Conservation (phyloP, 2,329 filamentous ascomycete species). For the Tolypocladium endophyticum region DNA sequence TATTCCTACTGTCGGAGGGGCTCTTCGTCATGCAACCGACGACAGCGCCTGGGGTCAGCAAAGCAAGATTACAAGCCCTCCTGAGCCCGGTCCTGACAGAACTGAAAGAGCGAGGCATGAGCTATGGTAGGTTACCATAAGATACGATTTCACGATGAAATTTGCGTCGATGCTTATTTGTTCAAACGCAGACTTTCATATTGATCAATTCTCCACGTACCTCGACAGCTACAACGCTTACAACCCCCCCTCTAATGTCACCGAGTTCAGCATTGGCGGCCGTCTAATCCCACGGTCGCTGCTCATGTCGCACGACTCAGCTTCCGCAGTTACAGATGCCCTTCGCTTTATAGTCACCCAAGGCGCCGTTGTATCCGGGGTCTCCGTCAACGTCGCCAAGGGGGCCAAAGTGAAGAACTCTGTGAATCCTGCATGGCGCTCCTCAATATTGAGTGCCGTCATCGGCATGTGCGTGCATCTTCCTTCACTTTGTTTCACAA, state of each 20-base stretch:
- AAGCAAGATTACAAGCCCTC: background rate
- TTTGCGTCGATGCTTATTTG: background rate
- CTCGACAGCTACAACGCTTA: background rate
- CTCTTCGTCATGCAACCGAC: background rate
- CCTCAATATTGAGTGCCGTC: background rate
- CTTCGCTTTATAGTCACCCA: background rate
- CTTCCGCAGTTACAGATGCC: background rate
- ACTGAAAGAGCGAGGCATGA: background rate
- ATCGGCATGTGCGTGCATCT: background rate
- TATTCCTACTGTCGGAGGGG: background rate
- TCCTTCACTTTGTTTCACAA: background rate
- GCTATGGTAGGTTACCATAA: background rate
- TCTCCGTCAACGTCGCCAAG: background rate
- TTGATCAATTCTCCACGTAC: background rate
- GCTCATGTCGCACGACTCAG: constrained; percentile 6
- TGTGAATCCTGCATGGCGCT: background rate
- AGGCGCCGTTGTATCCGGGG: background rate
- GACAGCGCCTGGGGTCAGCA: background rate
- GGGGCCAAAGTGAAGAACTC: background rate
- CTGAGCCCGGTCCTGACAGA: background rate
- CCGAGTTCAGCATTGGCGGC: constrained; percentile 22
- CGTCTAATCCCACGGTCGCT: constrained; percentile 28
- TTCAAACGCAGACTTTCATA: background rate
- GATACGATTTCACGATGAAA: background rate
- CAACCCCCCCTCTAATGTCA: constrained; percentile 15